These are phyloP conservation scores for Populus tomentosa DNA, from an alignment of 441 rosid species.

Conservation along the genomic window DNA sequence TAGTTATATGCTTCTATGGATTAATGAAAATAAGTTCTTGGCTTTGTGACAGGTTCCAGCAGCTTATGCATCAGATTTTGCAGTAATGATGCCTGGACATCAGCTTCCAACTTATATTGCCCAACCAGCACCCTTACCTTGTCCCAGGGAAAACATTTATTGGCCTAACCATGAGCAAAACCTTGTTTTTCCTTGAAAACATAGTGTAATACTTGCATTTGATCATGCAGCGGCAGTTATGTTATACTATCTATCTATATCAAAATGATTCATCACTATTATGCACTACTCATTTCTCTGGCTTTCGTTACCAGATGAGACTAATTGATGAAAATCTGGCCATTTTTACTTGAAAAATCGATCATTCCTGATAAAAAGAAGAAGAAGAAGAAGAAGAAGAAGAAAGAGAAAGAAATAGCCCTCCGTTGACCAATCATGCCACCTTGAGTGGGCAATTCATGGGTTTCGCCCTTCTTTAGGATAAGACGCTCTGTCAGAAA, in stretches of 20 bases:
- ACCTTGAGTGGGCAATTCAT: background rate
- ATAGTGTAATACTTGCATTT: background rate
- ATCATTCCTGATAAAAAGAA: background rate
- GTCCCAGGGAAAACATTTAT: constrained; percentile 61
- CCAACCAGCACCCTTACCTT: constrained; percentile 82
- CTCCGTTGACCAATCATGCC: background rate
- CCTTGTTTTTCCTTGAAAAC: constrained; percentile 24
- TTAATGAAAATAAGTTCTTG: background rate
- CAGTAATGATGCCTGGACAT: constrained; percentile 93
- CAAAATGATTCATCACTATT: background rate
- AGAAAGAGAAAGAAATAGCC: background rate
- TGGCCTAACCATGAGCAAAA: constrained; percentile 61
- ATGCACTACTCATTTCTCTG: background rate
- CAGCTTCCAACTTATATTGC: constrained; percentile 74
- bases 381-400: background rate
- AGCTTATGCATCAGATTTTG: constrained; percentile 51
- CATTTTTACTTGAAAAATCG: background rate
- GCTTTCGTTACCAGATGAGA: background rate
- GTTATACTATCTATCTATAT: background rate
- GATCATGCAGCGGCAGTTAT: background rate
- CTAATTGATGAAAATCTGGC: background rate
- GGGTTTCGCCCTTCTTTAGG: background rate
- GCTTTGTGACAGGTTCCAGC: constrained; percentile 40
- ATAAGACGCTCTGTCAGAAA: background rate
- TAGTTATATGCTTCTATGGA: background rate